These are phyloP conservation scores for Dictyostelium citrinum DNA, from an alignment of 78 protist genomes.

Conservation along the genomic window DNA sequence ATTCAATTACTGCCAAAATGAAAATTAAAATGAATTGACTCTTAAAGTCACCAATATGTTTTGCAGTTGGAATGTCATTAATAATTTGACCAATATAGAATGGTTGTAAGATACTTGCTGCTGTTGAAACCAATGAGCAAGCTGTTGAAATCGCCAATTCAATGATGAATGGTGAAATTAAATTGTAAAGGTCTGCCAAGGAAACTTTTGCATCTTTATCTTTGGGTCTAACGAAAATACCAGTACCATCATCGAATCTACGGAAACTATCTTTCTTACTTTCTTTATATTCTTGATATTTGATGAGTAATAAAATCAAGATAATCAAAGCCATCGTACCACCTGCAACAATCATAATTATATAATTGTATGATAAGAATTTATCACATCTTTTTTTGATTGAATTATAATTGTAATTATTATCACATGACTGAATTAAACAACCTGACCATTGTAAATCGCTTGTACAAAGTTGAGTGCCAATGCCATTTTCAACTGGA, in stretches of 20 bases:
- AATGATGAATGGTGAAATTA: conserved; percentile 40
- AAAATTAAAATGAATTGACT: conserved; percentile 36
- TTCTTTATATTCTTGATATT: conserved; percentile 24
- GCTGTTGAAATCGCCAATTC: conserved; percentile 28
- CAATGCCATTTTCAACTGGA: conserved; percentile 43
- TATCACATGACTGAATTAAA: not conserved
- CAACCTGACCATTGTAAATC: not conserved
- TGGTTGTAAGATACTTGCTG: conserved; percentile 63
- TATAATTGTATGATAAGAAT: conserved; percentile 53
- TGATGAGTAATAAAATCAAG: not conserved
- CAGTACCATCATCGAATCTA: not conserved
- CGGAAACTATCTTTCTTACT: not conserved
- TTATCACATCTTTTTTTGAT: conserved; percentile 3
- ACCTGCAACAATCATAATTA: conserved; percentile 72
- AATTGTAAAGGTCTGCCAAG: conserved; percentile 27
- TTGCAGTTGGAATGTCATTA: conserved; percentile 55
- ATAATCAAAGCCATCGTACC: conserved; percentile 25
- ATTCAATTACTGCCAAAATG: conserved; percentile 47
- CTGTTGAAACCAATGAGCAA: conserved; percentile 57
- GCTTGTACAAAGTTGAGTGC: not conserved
- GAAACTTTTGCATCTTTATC: conserved; percentile 46
- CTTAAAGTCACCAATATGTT: conserved; percentile 4
- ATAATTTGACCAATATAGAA: conserved; percentile 67
- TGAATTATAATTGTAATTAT: conserved; percentile 18
- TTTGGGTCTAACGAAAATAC: conserved; percentile 9